A percentile compares a stretch with the other conserved stretches of the same genome.
Evolutionary conservation across 805 yeast genomes (phyloP).

Genomic region (Candida methanosorbosa): DNA sequence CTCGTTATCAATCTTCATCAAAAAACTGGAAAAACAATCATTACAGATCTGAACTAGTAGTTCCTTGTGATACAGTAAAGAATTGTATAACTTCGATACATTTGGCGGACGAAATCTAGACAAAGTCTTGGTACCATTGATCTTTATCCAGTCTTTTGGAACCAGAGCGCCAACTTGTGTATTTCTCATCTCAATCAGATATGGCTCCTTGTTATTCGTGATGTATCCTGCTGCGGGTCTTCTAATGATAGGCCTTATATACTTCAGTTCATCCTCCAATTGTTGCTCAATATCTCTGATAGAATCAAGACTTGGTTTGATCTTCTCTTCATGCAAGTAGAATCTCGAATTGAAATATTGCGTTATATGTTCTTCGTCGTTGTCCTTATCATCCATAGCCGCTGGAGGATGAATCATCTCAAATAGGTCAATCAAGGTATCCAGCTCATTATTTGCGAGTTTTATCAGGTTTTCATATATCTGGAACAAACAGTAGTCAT

Average conservation of each 20-base stretch:
- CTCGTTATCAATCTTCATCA: constrained; percentile 28
- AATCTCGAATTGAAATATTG: constrained; percentile 34
- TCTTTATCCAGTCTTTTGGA: constrained; percentile 75
- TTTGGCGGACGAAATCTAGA: constrained; percentile 67
- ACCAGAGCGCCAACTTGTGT: constrained; percentile 41
- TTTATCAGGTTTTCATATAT: background rate
- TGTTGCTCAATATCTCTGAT: constrained; percentile 37
- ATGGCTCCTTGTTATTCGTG: constrained; percentile 56
- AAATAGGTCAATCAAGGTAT: constrained; percentile 16
- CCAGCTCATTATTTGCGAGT: background rate
- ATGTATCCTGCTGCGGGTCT: constrained; percentile 50
- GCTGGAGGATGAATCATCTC: constrained; percentile 42
- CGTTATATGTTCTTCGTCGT: constrained; percentile 21
- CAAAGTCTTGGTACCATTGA: constrained; percentile 58
- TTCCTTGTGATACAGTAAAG: constrained; percentile 55
- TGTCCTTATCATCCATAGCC: constrained; percentile 44
- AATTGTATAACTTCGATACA: constrained; percentile 40
- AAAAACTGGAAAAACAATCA: constrained; percentile 32
- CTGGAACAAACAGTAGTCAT: background rate
- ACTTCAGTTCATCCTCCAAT: constrained; percentile 44
- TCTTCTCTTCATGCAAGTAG: constrained; percentile 26
- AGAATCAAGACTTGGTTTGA: constrained; percentile 29
- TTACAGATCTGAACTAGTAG: constrained; percentile 37
- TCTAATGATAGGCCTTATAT: constrained; percentile 35
- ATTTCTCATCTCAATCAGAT: constrained; percentile 68